Conservation (phyloP, 208 protist species). For the Leishmania major region DNA sequence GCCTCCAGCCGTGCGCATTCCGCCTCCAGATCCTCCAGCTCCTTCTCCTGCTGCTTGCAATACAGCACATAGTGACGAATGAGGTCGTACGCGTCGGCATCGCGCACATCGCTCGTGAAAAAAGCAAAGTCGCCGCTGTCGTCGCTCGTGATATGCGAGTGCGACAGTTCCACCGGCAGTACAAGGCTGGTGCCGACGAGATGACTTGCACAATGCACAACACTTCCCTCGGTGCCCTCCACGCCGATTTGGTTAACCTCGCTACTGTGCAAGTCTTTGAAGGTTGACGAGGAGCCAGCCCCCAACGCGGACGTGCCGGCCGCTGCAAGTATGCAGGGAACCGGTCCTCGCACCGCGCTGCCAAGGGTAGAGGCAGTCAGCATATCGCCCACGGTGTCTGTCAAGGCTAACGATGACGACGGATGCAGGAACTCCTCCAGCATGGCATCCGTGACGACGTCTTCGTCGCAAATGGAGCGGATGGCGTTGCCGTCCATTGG, state of each 20-base stretch:
- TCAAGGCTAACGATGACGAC: not conserved
- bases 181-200: not conserved
- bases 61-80: constrained; percentile 37
- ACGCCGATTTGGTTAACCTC: not conserved
- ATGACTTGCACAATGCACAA: not conserved
- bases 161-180: not conserved
- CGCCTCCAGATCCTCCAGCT: constrained; percentile 9
- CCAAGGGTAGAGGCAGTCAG: not conserved
- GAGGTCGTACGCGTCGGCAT: constrained; percentile 32
- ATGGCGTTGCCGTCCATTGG: constrained; percentile 26
- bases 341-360: not conserved
- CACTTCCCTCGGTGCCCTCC: not conserved
- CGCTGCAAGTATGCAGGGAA: not conserved
- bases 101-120: constrained; percentile 21
- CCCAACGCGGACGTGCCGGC: not conserved
- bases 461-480: constrained; percentile 13
- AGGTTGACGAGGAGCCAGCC: not conserved
- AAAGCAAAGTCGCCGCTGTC: constrained; percentile 45
- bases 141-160: constrained; percentile 42
- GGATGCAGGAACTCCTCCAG: constrained; percentile 21
- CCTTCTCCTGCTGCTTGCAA: constrained; percentile 38
- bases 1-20: constrained; percentile 26
- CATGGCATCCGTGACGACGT: constrained; percentile 38
- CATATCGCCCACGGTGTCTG: not conserved
- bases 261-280: not conserved